Evolutionary conservation across 164 flowering plant species (phyloP), one percentile per base, ranked within the genome.

Genomic region (Stephania cephalantha): DNA sequence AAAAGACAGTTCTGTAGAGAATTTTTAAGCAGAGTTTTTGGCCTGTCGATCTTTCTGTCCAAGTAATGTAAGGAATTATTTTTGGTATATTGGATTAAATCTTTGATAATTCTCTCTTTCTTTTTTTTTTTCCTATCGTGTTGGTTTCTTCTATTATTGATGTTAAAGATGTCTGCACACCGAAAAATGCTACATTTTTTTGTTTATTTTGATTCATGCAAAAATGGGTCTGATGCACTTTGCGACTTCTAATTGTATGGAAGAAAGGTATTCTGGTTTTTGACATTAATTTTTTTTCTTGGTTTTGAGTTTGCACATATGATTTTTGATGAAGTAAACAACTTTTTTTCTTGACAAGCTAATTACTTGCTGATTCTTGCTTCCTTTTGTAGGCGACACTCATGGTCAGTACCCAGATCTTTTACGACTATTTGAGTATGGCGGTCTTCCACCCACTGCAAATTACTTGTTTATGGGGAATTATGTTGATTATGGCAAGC

Each of bases 401-500:
- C 91, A 88, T 74, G 91, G 91, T 42, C 89, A 88, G 73, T 86
- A 75, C 74, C 75, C 88, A 44, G 89, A 88, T 78, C 91, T 88
- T 70, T 81, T 88, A 17, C 81, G 89, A 29, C 72, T 88, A 79
- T 88, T 88, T 77, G 87, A 88, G 75, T 85, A 85, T 76, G 88
- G 89, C 29, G 91, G 25, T 7, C 82, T 78, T 46, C 91, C 91
- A 58, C 89, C 89, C 9, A 85, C 72, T 17, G 88, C 91, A 13
- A 88, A 88, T 53, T 88, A 88, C 75, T 81, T 88, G 71, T 86
- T 88, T 72, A 70, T 88, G 9, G 91, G 91, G 46, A 89, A 88
- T 79, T 88, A 88, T 83, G 91, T 88, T 35, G 91, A 88, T 71
- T 88, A 89, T 82, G 91, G 91, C 45, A 86, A 88, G 81, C 91